phyloP scores from a whole-genome alignment of 306 rosid genomes.

The Purshia tridentata region DNA sequence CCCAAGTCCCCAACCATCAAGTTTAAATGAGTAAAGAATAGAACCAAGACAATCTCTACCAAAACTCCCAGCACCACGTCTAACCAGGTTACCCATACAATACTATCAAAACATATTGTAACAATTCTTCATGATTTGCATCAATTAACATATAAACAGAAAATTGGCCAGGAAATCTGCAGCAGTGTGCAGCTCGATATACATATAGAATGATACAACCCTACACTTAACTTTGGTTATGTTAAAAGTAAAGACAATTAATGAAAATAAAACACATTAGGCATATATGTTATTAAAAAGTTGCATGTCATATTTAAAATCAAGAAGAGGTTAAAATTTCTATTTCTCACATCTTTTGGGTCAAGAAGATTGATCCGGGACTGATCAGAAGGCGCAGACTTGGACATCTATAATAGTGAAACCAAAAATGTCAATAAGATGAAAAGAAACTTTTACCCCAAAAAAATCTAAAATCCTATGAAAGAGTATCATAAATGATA shows the following conservation, averaged over 20 bases:
- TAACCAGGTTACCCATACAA: no score
- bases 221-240: background rate
- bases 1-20: no score
- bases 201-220: slow-evolving; percentile 3
- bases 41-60: no score
- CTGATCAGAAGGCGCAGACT: slow-evolving; percentile 94
- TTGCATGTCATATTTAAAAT: background rate
- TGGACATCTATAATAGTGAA: slow-evolving; percentile 79
- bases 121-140: no score
- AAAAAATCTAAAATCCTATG: no score
- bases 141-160: no score
- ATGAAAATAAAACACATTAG: background rate
- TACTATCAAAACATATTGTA: no score
- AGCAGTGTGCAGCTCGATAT: background rate
- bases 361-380: slow-evolving; percentile 96
- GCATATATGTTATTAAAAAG: background rate
- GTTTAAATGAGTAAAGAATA: no score
- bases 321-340: slow-evolving; percentile 13
- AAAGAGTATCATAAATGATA: no score
- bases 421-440: slow-evolving; percentile 24
- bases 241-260: background rate
- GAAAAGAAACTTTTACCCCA: no score
- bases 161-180: no score
- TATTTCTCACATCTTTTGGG: slow-evolving; percentile 77
- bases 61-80: no score